These are phyloP conservation scores for Diaporthe citrichinensis DNA, from an alignment of 2,329 filamentous ascomycete genomes.

Conservation along the genomic window DNA sequence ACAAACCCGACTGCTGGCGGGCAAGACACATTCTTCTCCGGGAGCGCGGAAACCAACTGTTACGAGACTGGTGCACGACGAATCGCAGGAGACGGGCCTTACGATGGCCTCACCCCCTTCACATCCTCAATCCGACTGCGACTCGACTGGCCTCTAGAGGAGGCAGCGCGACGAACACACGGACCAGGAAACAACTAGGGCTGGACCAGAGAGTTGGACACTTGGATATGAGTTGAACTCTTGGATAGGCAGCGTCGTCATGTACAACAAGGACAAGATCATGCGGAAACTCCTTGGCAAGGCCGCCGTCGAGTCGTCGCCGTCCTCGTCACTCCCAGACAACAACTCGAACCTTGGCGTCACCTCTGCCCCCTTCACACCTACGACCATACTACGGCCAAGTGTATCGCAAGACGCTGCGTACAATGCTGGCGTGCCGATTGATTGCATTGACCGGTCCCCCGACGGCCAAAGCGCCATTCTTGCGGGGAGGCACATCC, in stretches of 20 bases:
- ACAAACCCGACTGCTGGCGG: neutral
- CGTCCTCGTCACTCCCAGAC: conserved; percentile 56
- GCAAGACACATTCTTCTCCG: neutral
- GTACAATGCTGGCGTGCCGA: conserved; percentile 66
- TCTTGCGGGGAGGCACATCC: conserved; percentile 71
- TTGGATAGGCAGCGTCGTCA: conserved; percentile 47
- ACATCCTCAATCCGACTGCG: conserved; percentile 10
- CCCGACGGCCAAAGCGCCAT: conserved; percentile 69
- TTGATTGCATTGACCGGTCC: conserved; percentile 71
- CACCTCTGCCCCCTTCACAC: conserved; percentile 59
- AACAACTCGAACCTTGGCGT: conserved; percentile 49
- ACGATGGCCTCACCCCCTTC: conserved; percentile 12
- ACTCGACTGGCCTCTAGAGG: conserved; percentile 33
- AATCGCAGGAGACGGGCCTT: neutral
- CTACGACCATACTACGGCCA: conserved; percentile 62
- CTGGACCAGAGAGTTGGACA: neutral
- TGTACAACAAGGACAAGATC: conserved; percentile 70
- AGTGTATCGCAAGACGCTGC: conserved; percentile 69
- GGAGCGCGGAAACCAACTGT: neutral
- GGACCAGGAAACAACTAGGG: neutral
- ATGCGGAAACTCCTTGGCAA: conserved; percentile 75
- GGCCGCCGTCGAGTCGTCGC: conserved; percentile 60
- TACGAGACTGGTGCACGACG: neutral
- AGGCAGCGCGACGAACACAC: conserved; percentile 31
- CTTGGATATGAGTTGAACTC: conserved; percentile 43